Percentiles rank a stretch among this genome's conserved stretches.
Conservation (phyloP, 495 filamentous ascomycete species). For the Penicillium crystallinum region DNA sequence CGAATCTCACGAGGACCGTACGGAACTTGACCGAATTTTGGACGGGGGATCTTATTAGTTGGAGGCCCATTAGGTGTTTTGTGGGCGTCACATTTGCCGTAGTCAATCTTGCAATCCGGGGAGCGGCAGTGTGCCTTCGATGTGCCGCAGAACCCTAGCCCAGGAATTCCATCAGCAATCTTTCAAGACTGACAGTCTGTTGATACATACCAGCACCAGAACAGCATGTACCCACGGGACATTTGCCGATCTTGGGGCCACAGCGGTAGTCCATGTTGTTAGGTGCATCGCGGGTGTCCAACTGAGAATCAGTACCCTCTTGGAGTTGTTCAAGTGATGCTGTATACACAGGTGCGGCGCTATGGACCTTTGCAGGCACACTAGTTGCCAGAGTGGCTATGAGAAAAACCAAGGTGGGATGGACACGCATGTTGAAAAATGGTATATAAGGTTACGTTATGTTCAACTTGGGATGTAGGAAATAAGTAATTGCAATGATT, state of each 20-base stretch:
- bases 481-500: not conserved
- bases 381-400: slow-evolving; percentile 7
- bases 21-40: slow-evolving; percentile 50
- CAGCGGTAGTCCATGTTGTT: slow-evolving; percentile 28
- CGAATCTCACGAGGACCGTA: slow-evolving; percentile 63
- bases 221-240: slow-evolving; percentile 56
- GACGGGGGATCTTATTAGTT: slow-evolving; percentile 54
- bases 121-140: slow-evolving; percentile 58
- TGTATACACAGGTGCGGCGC: not conserved
- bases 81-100: slow-evolving; percentile 65
- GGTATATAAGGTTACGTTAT: slow-evolving; percentile 19
- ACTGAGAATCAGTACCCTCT: not conserved
- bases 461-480: slow-evolving; percentile 17
- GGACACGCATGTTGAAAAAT: slow-evolving; percentile 25
- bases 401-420: slow-evolving; percentile 9
- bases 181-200: not conserved
- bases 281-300: slow-evolving; percentile 11
- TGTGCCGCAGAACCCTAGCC: slow-evolving; percentile 53
- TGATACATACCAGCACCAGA: slow-evolving; percentile 53
- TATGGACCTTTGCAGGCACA: slow-evolving; percentile 4
- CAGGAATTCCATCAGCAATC: slow-evolving; percentile 8
- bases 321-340: not conserved
- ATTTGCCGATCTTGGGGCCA: slow-evolving; percentile 43
- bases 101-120: slow-evolving; percentile 66
- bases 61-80: slow-evolving; percentile 55